These are phyloP conservation scores for Elongisporangium undulatum DNA, from an alignment of 352 stramenopile genomes.

Conservation along the genomic window DNA sequence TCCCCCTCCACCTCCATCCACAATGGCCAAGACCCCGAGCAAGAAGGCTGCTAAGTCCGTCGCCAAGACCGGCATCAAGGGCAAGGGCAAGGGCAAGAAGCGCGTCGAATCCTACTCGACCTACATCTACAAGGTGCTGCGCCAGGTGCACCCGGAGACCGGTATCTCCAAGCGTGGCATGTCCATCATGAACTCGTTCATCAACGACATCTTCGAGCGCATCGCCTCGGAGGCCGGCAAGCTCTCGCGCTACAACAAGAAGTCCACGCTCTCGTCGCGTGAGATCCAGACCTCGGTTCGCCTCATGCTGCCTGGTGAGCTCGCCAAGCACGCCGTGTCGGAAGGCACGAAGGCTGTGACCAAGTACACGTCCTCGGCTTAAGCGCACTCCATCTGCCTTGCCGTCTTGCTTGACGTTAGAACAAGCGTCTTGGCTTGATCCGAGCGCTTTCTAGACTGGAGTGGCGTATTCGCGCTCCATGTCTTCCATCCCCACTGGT, in stretches of 20 bases:
- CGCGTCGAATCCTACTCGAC: slow-evolving; percentile 87
- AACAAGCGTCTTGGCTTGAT: slow-evolving; percentile 1
- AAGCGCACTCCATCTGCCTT: slow-evolving; percentile 32
- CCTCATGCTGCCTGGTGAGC: slow-evolving; percentile 94
- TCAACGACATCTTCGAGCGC: slow-evolving; percentile 99
- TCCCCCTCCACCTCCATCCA: slow-evolving; percentile 12
- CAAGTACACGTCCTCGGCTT: slow-evolving; percentile 89
- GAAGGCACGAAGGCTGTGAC: slow-evolving; percentile 96
- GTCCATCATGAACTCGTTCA: slow-evolving; percentile 99
- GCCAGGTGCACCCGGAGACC: slow-evolving; percentile 96
- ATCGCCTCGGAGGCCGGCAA: slow-evolving; percentile 96
- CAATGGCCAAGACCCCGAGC: slow-evolving; percentile 94
- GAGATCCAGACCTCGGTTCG: slow-evolving; percentile 98
- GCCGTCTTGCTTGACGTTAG: neutral
- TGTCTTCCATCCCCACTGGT: slow-evolving; percentile 34
- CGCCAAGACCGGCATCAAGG: slow-evolving; percentile 65
- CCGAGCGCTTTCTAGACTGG: neutral
- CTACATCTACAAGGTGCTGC: slow-evolving; percentile 93
- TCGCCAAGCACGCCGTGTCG: slow-evolving; percentile 97
- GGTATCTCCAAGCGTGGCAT: slow-evolving; percentile 97
- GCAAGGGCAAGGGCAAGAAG: slow-evolving; percentile 87
- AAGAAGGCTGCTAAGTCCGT: slow-evolving; percentile 90
- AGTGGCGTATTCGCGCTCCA: slow-evolving; percentile 2
- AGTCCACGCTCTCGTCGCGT: slow-evolving; percentile 94
- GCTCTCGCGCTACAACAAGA: slow-evolving; percentile 98